Evolutionary conservation across 495 filamentous ascomycete species (phyloP).

Genomic region (Xylaria venustula): DNA sequence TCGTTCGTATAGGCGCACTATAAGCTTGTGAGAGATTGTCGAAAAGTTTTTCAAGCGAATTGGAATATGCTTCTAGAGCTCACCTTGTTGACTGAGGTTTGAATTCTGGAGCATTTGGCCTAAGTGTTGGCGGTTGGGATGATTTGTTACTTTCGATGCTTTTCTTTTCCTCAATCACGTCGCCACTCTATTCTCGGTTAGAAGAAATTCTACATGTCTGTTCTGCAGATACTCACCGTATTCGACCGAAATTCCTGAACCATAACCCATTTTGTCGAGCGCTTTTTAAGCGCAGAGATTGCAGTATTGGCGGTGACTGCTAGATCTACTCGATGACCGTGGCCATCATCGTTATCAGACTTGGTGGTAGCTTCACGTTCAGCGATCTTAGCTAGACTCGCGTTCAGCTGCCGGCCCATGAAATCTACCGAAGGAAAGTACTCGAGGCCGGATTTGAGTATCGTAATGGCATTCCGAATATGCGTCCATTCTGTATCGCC

Average conservation of each 20-base stretch:
- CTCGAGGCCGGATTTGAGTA: constrained; percentile 77
- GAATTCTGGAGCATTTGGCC: constrained; percentile 46
- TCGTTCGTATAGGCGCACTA: constrained; percentile 31
- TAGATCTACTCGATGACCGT: constrained; percentile 72
- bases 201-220: constrained; percentile 18
- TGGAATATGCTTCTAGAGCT: constrained; percentile 9
- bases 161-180: constrained; percentile 35
- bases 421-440: constrained; percentile 87
- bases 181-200: constrained; percentile 36
- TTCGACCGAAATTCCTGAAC: constrained; percentile 71
- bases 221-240: constrained; percentile 42
- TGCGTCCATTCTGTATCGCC: constrained; percentile 91
- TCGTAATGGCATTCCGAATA: constrained; percentile 88
- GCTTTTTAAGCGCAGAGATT: constrained; percentile 74
- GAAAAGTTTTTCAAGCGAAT: background rate
- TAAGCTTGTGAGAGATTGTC: constrained; percentile 27
- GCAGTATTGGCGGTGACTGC: constrained; percentile 86
- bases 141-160: constrained; percentile 20
- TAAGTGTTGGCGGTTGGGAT: constrained; percentile 28
- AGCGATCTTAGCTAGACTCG: constrained; percentile 68
- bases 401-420: constrained; percentile 71
- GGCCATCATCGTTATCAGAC: constrained; percentile 63
- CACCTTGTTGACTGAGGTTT: constrained; percentile 34
- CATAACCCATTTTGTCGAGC: constrained; percentile 79
- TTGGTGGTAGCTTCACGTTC: constrained; percentile 62